A percentile compares a stretch with the other conserved stretches of the same genome.
These are phyloP conservation scores for Kodamaea anthophila DNA, from an alignment of 1,139 yeast species.

Conservation along the genomic window DNA sequence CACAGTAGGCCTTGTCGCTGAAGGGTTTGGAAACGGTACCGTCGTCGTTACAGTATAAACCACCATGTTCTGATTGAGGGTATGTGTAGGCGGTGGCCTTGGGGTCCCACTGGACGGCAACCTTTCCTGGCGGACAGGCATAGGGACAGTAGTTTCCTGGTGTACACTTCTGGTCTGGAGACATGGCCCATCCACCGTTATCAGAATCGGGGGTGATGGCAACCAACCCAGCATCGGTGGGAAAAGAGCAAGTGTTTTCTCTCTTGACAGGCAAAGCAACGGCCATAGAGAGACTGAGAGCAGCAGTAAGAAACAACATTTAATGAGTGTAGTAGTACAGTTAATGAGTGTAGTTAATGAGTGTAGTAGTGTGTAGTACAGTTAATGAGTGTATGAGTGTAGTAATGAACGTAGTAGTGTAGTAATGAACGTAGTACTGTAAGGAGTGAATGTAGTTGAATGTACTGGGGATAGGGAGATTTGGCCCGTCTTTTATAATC, in stretches of 20 bases:
- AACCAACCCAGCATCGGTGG: conserved; percentile 59
- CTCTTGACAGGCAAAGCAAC: conserved; percentile 23
- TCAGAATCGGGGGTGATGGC: conserved; percentile 50
- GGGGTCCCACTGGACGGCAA: conserved; percentile 77
- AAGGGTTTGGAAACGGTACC: conserved; percentile 66
- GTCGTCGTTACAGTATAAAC: conserved; percentile 64
- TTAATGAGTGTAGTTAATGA: too few species aligned
- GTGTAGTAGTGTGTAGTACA: too few species aligned
- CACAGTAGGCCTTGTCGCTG: conserved; percentile 56
- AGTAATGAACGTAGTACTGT: conserved; percentile 3
- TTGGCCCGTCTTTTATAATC: too few species aligned
- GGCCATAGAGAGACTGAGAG: conserved; percentile 14
- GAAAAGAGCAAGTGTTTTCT: conserved; percentile 56
- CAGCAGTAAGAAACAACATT: conserved; percentile 17
- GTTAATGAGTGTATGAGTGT: too few species aligned
- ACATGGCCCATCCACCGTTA: conserved; percentile 87
- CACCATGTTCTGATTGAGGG: conserved; percentile 78
- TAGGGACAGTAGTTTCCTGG: conserved; percentile 80
- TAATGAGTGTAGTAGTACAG: conserved; percentile 9
- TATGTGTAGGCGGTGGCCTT: conserved; percentile 51
- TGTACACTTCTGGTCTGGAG: conserved; percentile 67
- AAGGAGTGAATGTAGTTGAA: conserved; percentile 1
- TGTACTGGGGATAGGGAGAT: too few species aligned
- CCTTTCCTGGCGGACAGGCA: conserved; percentile 80
- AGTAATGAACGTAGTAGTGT: conserved; percentile 3